Base-by-base conservation (phyloP, 495 filamentous ascomycete genomes). In the Sphaerosporella brunnea region DNA sequence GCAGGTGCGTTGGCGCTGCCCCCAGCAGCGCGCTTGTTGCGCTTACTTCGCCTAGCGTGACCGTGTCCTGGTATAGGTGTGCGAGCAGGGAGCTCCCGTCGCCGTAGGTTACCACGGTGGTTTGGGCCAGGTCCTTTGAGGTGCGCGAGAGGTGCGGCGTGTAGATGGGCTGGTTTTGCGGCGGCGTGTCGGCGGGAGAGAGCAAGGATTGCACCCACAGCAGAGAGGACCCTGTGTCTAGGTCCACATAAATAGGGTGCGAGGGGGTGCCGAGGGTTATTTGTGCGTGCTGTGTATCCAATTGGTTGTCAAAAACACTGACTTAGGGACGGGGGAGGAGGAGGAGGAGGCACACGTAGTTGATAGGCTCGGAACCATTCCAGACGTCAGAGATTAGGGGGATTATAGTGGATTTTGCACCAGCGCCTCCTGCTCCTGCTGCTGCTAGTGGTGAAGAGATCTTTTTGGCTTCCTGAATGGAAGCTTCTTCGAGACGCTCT, bases 351-450 rank as follows among this genome's bases (percentile, higher is more conserved):
- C 40, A 18, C 13, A 25, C 21, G 40, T 43, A 43, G 40, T 43
- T 43, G 24, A 43, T 11, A 1, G 40, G 40, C 23, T 43, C 40
- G 23, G 40, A 43, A 26, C 40, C 21, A 23, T 43, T 43, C 40
- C 40, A 43, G 21, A 43, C 4, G 23, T 43, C 40, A 23, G 40
- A 43, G 19, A 43, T 43, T 24, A 43, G 40, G 40, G 8, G 9
- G 3, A 43, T 24, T 1, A 43, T 26, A 8, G 40, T n/a, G 10
- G 10, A 2, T 13, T 13, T 13, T 13, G 37, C n/a, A 7, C n/a
- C 10, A 16, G 11, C 10, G 37, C n/a, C 2, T 40, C 2, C n/a
- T 2, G 11, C 20, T 40, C 10, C n/a, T 2, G 10, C 20, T 15
- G 37, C n/a, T 3, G 18, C 20, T 40, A 7, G 36, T 8, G 36